phyloP scores from a whole-genome alignment of 768 basidiomycete species.

The Flagelloscypha sp. region DNA sequence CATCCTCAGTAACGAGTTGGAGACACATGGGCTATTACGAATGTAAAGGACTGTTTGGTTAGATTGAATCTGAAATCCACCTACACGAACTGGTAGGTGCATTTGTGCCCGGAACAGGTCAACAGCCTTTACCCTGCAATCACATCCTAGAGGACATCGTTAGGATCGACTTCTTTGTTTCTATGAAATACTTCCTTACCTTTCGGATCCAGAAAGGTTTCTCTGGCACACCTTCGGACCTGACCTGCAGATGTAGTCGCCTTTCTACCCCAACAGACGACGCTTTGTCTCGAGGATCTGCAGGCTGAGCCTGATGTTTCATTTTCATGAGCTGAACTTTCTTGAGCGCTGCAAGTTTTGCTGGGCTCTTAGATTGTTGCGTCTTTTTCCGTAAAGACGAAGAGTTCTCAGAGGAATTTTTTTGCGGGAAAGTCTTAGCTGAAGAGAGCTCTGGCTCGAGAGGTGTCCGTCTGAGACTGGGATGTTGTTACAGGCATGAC shows the following conservation, averaged over 20 bases:
- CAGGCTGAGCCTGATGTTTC: constrained; percentile 60
- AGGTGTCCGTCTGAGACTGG: constrained; percentile 41
- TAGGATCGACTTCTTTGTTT: constrained; percentile 8
- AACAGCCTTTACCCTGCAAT: too few relatives aligned
- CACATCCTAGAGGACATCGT: too few relatives aligned
- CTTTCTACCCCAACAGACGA: constrained; percentile 42
- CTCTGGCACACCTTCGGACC: constrained; percentile 22
- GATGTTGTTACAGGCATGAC: too few relatives aligned
- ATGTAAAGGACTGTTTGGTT: not conserved
- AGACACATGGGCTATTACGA: not conserved
- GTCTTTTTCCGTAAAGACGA: constrained; percentile 14
- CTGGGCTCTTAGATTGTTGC: constrained; percentile 20
- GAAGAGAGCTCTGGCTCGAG: too few relatives aligned
- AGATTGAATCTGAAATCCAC: too few relatives aligned
- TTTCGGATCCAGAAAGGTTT: constrained; percentile 64
- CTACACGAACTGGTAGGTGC: too few relatives aligned
- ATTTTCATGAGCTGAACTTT: constrained; percentile 67
- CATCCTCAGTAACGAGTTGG: not conserved
- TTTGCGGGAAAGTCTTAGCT: constrained; percentile 44
- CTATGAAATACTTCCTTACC: constrained; percentile 31
- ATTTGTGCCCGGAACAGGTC: too few relatives aligned
- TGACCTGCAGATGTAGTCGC: constrained; percentile 50
- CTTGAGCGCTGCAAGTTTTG: constrained; percentile 43
- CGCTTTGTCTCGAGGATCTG: constrained; percentile 47
- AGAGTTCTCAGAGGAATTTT: constrained; percentile 34